A percentile compares a stretch with the other conserved stretches of the same genome.
Conservation (phyloP, 192 early-diverging fungal species). For the Mortierella claussenii region DNA sequence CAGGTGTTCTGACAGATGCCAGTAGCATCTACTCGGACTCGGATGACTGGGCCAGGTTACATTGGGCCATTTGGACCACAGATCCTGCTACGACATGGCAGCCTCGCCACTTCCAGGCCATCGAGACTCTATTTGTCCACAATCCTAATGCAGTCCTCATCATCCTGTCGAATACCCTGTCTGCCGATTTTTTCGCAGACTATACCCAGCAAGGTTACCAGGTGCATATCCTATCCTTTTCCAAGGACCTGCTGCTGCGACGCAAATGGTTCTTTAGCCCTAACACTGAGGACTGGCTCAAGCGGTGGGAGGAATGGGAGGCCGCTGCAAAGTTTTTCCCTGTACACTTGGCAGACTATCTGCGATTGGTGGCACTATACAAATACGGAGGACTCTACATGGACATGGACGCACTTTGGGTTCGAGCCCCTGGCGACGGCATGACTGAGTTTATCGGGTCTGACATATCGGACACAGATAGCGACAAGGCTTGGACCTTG, state of each 20-base stretch:
- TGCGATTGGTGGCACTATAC: constrained; percentile 62
- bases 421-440: constrained; percentile 60
- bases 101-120: constrained; percentile 63
- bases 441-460: constrained; percentile 68
- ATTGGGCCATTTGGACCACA: constrained; percentile 70
- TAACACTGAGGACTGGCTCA: constrained; percentile 63
- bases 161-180: constrained; percentile 62
- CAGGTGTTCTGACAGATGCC: constrained; percentile 55
- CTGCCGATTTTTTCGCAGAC: constrained; percentile 59
- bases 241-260: constrained; percentile 60
- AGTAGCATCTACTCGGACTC: constrained; percentile 65
- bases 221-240: constrained; percentile 64
- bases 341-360: constrained; percentile 65
- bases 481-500: constrained; percentile 62
- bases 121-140: constrained; percentile 69
- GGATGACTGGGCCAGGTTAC: constrained; percentile 65
- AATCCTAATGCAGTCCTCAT: constrained; percentile 64
- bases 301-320: constrained; percentile 63
- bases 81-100: constrained; percentile 61
- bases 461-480: constrained; percentile 56
- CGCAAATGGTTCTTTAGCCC: constrained; percentile 68
- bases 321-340: constrained; percentile 61
- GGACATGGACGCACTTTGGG: constrained; percentile 73
- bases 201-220: constrained; percentile 64
- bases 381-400: constrained; percentile 72